Base-by-base conservation (phyloP, 768 basidiomycete species). In the Termitomyces sp. region DNA sequence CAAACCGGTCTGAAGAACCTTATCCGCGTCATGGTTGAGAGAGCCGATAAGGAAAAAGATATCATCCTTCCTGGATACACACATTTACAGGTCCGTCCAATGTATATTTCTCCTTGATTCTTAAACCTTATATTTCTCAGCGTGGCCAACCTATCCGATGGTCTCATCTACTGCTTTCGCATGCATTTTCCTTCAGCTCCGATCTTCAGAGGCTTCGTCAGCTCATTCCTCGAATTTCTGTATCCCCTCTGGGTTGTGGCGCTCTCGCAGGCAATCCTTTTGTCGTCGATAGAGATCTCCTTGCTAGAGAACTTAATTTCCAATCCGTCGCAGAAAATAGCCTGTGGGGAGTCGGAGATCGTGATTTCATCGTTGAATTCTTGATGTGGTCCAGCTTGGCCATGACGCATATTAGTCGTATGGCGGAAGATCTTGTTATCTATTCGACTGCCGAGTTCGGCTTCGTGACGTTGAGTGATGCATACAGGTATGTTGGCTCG, bases 391-490 rank as follows among this genome's bases (percentile, higher is more conserved):
- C 88, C 10, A 94, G 89, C 67, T 75, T 98, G 72, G 81, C 89
- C 39, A 95, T 95, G 90, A 87, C 87, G 3, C 97, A 99, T 68
- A 80, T 98, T 72, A 95, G 93, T 71, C 86, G 94, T 56, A 80
- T 98, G 78, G 91, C 96, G 2, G 97, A 99, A 73, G 97, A 99
- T 71, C 73, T 99, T 66, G 91, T 99, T 73, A 82, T 99, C 56
- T 98, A 98, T 72, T 97, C 95, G 10, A 93, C 93, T 5, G 92
- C 93, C 49, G 97, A 99, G 73, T 99, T 99, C 69, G 95, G 95
- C 5, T 99, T 98, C 71, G 82, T 99, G 57, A 86, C 88, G n/a
- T 72, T 98, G 67, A 95, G 91, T 66, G 97, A 99, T 73, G 97
- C 97, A 5, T 99, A 99, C 74, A 94, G 91, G 95, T 93, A 55